Evolutionary conservation across 2,329 filamentous ascomycete genomes (phyloP).

Genomic region (Endoconidiophora laricicola): DNA sequence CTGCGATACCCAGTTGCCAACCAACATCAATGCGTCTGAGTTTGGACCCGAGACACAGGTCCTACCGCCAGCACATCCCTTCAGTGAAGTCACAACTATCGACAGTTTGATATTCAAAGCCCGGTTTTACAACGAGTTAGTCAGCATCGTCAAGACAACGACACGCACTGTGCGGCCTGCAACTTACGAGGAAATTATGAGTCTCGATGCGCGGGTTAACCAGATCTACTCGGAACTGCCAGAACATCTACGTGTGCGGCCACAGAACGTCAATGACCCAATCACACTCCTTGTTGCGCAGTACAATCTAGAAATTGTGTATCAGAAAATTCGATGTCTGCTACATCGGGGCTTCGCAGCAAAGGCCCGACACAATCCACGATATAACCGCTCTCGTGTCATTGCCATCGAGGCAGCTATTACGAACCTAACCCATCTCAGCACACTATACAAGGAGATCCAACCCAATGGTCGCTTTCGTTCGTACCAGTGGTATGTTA

Average conservation of each 20-base stretch:
- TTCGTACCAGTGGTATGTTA: constrained; percentile 62
- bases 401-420: constrained; percentile 77
- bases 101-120: constrained; percentile 66
- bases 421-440: constrained; percentile 62
- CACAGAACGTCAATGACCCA: constrained; percentile 64
- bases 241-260: constrained; percentile 41
- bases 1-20: constrained; percentile 58
- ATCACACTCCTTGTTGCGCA: constrained; percentile 74
- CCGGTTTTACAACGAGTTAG: constrained; percentile 49
- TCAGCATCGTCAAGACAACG: constrained; percentile 52
- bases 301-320: constrained; percentile 69
- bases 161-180: constrained; percentile 37
- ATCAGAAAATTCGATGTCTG: constrained; percentile 75
- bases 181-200: constrained; percentile 47
- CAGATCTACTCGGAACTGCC: constrained; percentile 52
- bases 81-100: constrained; percentile 56
- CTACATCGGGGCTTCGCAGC: constrained; percentile 76
- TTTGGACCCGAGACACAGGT: constrained; percentile 51
- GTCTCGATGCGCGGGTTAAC: constrained; percentile 43
- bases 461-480: constrained; percentile 54
- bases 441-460: constrained; percentile 58
- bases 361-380: constrained; percentile 58
- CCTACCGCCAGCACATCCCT: constrained; percentile 50
- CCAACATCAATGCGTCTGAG: constrained; percentile 70
- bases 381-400: constrained; percentile 70